Evolutionary conservation across 768 basidiomycete genomes (phyloP), one percentile per base, ranked within the genome.

Genomic region (Nidularia sp.): DNA sequence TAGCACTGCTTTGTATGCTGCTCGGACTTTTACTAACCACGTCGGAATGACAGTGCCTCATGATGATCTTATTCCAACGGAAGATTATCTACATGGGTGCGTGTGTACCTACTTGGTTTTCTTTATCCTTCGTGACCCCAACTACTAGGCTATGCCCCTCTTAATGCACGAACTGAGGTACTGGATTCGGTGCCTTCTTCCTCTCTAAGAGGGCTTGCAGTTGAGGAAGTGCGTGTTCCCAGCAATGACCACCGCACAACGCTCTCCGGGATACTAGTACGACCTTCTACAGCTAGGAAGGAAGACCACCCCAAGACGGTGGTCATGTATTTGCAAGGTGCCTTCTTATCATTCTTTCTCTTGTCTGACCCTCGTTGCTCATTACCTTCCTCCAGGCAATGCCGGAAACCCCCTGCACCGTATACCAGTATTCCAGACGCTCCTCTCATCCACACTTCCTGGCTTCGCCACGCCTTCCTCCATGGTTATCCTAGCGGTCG

Each of bases 71-170:
- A 1, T 77, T 80, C 47, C 78, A 80, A 54, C 69, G 79, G 2
- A 71, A 70, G 46, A 70, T 81, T 36, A 77, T 81, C 18, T 81
- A 81, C 60, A 77, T 81, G 71, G 71, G 74, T 64, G 41, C 29
- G 44, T 43, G 6, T 34, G 39, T 25, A 6, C 9, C 33, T 48
- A 8, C 5, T 25, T 53, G 9, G 4, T 9, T 25, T 8, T 5
- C 13, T 13, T 34, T 22, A 5, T 34, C 29, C 6, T 44, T 4
- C 5, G n/a, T 32, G 8, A 42, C n/a, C 9, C 2, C 5, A n/a
- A 13, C 15, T 3, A 6, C 10, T 49, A 66, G 65, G 63, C 0
- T 77, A 75, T 35, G 68, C 66, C 0, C 78, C 78, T 1, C 66
- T 70, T 0, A 71, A 72, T 12, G 67, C 74, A 2, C 65, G 76